A percentile compares a stretch with the other conserved stretches of the same genome.
These are phyloP conservation scores for Suillus variegatus DNA, from an alignment of 768 basidiomycete species.

Conservation along the genomic window DNA sequence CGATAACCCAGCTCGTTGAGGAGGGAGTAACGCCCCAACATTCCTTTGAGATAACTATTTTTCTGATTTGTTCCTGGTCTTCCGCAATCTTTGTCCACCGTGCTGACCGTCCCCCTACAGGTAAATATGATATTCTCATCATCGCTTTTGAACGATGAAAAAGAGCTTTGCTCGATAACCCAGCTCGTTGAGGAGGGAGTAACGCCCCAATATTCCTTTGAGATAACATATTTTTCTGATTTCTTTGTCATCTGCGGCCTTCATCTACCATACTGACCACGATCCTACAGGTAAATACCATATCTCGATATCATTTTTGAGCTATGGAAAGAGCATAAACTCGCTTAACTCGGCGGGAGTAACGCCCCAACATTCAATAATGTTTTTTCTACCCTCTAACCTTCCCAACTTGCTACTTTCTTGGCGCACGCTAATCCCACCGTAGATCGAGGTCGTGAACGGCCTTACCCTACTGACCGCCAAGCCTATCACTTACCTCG, in stretches of 20 bases:
- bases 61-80: constrained; percentile 38
- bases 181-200: constrained; percentile 89
- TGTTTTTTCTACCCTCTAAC: constrained; percentile 8
- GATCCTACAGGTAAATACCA: constrained; percentile 22
- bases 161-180: constrained; percentile 81
- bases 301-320: constrained; percentile 5
- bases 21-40: constrained; percentile 78
- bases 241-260: constrained; percentile 9
- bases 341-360: constrained; percentile 87
- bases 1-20: constrained; percentile 92
- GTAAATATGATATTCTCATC: constrained; percentile 18
- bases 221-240: constrained; percentile 58
- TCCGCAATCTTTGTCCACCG: not conserved
- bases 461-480: constrained; percentile 88
- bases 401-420: not conserved
- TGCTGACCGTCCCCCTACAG: constrained; percentile 17
- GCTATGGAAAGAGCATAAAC: constrained; percentile 67
- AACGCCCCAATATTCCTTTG: constrained; percentile 73
- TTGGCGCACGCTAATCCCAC: constrained; percentile 12
- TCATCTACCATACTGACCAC: constrained; percentile 12
- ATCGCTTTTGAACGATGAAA: constrained; percentile 48
- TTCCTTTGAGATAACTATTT: constrained; percentile 63
- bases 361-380: constrained; percentile 61
- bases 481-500: constrained; percentile 96
- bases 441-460: constrained; percentile 89